Evolutionary conservation across 2,329 filamentous ascomycete genomes (phyloP).

Genomic region (Pseudogymnoascus sp.): DNA sequence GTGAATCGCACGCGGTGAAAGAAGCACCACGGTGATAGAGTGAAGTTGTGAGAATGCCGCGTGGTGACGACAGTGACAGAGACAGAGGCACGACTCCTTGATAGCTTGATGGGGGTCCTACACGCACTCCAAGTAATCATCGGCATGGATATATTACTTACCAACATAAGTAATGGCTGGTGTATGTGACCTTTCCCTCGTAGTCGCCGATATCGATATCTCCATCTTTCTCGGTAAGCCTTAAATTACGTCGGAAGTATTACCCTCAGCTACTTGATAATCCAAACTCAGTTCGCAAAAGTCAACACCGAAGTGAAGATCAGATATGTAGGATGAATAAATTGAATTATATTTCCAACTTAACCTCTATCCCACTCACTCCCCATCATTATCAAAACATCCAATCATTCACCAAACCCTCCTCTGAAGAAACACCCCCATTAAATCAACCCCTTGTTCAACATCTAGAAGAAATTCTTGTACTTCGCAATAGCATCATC

Average conservation of each 20-base stretch:
- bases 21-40: background rate
- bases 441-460: background rate
- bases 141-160: too few relatives aligned
- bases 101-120: too few relatives aligned
- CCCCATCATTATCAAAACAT: background rate
- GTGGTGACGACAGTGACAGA: too few relatives aligned
- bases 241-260: too few relatives aligned
- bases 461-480: conserved; percentile 8
- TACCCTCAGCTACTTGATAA: too few relatives aligned
- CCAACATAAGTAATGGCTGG: too few relatives aligned
- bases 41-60: background rate
- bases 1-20: background rate
- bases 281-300: background rate
- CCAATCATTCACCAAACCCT: conserved; percentile 2
- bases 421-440: background rate
- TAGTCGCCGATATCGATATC: too few relatives aligned
- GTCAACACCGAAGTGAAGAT: background rate
- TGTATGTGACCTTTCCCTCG: too few relatives aligned
- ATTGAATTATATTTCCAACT: background rate
- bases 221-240: too few relatives aligned
- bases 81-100: too few relatives aligned
- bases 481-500: conserved; percentile 15
- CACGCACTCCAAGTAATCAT: too few relatives aligned
- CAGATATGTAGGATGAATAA: background rate
- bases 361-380: background rate